Evolutionary conservation across 164 flowering plant genomes (phyloP), one percentile per base, ranked within the genome.

Genomic region (Tetrastigma voinierianum): DNA sequence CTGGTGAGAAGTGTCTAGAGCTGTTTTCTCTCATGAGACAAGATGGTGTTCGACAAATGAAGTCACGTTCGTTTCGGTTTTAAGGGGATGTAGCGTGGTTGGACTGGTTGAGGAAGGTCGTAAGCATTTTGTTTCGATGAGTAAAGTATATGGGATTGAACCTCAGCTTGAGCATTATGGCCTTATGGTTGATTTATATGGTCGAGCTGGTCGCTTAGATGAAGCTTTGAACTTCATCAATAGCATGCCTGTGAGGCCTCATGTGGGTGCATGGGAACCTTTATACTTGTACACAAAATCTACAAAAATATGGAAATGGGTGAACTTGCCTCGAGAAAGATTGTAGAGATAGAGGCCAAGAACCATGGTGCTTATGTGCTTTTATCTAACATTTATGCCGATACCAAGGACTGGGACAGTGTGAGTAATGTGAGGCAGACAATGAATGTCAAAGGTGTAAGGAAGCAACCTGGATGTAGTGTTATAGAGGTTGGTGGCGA

Each of bases 311-410:
- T n/a, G n/a, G n/a, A n/a, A n/a, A n/a, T n/a, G 74, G 90, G 79
- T 47, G 78, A 80, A 68, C 65, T 80, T 45, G 87, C 88, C 16
- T 72, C 69, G 19, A 74, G 71, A 48, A 81, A 80, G 62, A 11
- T 87, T 70, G 68, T 81, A 7, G 86, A 86, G 73, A 55, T 86
- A 9, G 92, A 87, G 59, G 68, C 73, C 4, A 70, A 67, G 56
- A 70, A 79, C 47, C 78, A 80, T 48, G 82, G 82, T 78, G 4
- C 3, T 2, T 85, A 83, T 72, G 86, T 87, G 23, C 77, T 71
- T 14, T 63, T 87, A 51, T 81, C 89, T 1, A 85, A 83, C 55
- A 76, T 82, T 7, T 85, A 82, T 65, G 89, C 86, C 0, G 80
- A 79, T 25, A 59, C 76, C 2, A 65, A 65, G 55, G 69, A 76